Base-by-base conservation (phyloP, 208 protist species). In the Leishmania lainsoni region DNA sequence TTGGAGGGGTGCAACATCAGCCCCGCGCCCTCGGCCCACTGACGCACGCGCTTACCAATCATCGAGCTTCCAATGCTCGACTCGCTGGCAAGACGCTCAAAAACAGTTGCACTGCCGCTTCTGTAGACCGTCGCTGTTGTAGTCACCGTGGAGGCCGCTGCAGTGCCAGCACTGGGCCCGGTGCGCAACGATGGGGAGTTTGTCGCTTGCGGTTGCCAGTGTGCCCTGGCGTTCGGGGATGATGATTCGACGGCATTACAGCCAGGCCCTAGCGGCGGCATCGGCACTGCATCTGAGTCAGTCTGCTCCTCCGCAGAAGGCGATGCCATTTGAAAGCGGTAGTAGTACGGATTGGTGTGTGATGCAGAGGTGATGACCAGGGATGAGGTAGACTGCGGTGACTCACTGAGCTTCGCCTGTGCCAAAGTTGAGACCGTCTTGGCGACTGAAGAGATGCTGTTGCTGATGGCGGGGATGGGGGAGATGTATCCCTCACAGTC, bases 1-100 rank as follows among this genome's bases (percentile, higher is more conserved):
- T 22, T 10, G 10, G 75, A 63, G 17, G 84, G 79, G 17, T 73
- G 26, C 10, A 84, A 59, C 32, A 61, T 5, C 5, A 90, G 58
- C 20, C 79, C 83, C 22, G 83, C 83, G 5, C 74, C 80, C 54
- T 75, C 56, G 0, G 87, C 83, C 87, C 83, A 90, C 39, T 82
- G 75, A 6, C 81, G 79, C 0, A 87, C 59, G 26, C 84, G 84
- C 49, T 69, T 59, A 65, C 78, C 84, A 20, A 88, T 52, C 35
- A 70, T 76, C n/a, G 81, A 77, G 35, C 26, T 58, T 61, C 80
- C 77, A 29, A 39, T 59, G 32, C 51, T 10, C 42, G 75, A 32
- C 35, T 80, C 76, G 51, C 56, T 58, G 16, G 76, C 75, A 14
- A 84, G 76, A 12, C 76, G 68, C 16, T 80, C 75, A 35, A 80